Base-by-base conservation (phyloP, 495 filamentous ascomycete genomes). In the Clavariopsis aquatica region DNA sequence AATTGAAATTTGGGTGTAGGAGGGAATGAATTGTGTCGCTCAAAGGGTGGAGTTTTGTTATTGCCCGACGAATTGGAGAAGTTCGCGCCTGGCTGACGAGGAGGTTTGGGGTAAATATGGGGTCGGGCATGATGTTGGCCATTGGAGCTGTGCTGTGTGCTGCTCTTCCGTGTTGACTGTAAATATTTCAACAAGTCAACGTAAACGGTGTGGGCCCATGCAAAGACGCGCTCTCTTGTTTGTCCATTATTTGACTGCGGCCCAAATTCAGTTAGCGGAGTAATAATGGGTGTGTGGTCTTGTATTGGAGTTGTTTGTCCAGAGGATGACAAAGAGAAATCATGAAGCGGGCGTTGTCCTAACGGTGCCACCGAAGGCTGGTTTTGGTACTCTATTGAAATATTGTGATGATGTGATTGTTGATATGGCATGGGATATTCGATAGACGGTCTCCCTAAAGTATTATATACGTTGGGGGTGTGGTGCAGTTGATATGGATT, bases 141-240 rank as follows among this genome's bases (percentile, higher is more conserved):
- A 45, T 57, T 63, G 1, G 46, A 19, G 24, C 74, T 80, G 71
- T 74, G 80, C 57, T 79, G 78, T 54, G 69, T 64, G 58, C 70
- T 75, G 10, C 75, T 72, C 65, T 79, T 86, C 65, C 81, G 84
- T 46, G 75, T 81, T 59, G 87, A 83, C 49, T 93, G 87, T 9
- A 96, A 82, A 59, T 85, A 89, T 10, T 87, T 79, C 23, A 98
- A 78, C 2, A 98, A 83, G 69, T 96, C 90, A 38, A 92, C 84
- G 77, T 98, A 98, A 23, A 93, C 85, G 54, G 84, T 82, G 73
- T 97, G 90, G 29, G 94, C 94, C 84, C 89, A 93, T 17, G 87
- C 82, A 47, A 96, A 80, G 6, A 88, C 85, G 65, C 87, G 89
- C 73, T 97, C 93, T 65, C 89, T 89, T 72, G 90, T 92, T 65